Percentiles rank a stretch among this genome's conserved stretches.
Conservation (phyloP, 2,329 filamentous ascomycete genomes). For the Colletotrichum salicis region DNA sequence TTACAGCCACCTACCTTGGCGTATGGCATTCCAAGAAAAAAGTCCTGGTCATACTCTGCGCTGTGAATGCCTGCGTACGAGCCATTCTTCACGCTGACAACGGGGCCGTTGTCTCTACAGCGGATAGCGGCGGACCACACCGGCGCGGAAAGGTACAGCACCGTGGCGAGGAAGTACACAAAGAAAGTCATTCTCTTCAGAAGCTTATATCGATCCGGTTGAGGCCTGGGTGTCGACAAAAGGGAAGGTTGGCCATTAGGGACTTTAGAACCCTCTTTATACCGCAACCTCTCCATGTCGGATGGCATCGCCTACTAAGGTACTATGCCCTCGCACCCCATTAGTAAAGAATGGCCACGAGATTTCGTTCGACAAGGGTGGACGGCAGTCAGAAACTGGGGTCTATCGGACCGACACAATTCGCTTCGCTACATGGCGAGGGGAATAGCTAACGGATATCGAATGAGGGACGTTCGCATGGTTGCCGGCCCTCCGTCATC, state of each 20-base stretch:
- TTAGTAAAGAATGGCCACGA: constrained; percentile 22
- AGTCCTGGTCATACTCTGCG: constrained; percentile 53
- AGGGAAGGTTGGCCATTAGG: background rate
- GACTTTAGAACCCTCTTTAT: constrained; percentile 17
- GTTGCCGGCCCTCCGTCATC: background rate
- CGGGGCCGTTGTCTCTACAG: constrained; percentile 8
- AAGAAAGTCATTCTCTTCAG: constrained; percentile 25
- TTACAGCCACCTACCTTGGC: constrained; percentile 43
- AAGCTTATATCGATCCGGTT: background rate
- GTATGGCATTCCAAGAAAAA: constrained; percentile 62
- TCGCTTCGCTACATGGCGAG: constrained; percentile 9
- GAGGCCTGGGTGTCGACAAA: background rate
- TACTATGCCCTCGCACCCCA: background rate
- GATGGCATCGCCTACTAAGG: background rate
- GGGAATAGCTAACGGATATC: background rate
- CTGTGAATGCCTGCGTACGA: constrained; percentile 52
- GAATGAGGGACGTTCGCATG: background rate
- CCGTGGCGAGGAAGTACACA: constrained; percentile 13
- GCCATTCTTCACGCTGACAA: constrained; percentile 30
- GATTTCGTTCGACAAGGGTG: background rate
- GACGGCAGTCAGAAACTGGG: constrained; percentile 1
- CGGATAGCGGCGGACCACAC: constrained; percentile 17
- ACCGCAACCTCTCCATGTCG: constrained; percentile 7
- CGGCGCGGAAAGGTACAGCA: constrained; percentile 17
- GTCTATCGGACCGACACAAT: constrained; percentile 19